Percentiles rank a stretch among this genome's conserved stretches.
Evolutionary conservation across 805 yeast species (phyloP).

Genomic region (Candida bentonensis): DNA sequence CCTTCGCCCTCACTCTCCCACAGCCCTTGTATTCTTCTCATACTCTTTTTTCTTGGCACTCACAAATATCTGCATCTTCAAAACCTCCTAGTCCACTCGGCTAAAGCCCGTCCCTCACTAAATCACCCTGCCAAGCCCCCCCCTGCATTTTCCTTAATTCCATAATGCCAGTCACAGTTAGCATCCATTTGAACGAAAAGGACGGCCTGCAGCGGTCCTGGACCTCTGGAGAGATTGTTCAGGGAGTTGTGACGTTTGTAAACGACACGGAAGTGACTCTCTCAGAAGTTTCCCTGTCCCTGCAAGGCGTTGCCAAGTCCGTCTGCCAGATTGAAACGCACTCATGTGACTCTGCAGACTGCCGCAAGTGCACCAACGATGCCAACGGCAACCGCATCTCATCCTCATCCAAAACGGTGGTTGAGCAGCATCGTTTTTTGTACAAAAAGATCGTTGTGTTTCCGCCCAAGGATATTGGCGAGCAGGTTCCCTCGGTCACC

Average conservation of each 20-base stretch:
- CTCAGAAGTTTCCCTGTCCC: slow-evolving; percentile 7
- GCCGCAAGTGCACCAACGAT: slow-evolving; percentile 1
- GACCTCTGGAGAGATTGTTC: background rate
- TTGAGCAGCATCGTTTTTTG: background rate
- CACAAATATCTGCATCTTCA: no score
- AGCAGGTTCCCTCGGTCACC: background rate
- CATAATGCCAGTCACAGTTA: background rate
- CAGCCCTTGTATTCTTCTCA: no score
- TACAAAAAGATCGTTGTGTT: background rate
- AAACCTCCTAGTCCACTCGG: no score
- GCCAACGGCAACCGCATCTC: background rate
- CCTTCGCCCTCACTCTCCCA: no score
- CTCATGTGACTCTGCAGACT: background rate
- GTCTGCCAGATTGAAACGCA: background rate
- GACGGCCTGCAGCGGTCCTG: background rate
- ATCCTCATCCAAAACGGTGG: background rate
- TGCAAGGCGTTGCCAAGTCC: background rate
- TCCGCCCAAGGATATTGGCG: background rate
- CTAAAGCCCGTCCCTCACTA: no score
- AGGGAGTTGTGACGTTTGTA: slow-evolving; percentile 1
- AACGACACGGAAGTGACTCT: slow-evolving; percentile 8
- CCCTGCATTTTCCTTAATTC: no score
- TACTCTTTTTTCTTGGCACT: no score
- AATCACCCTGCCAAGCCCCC: no score
- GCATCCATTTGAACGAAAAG: background rate